Percentiles rank a stretch among this genome's conserved stretches.
These are phyloP conservation scores for Aspergillus sclerotioniger DNA, from an alignment of 495 filamentous ascomycete species.

Conservation along the genomic window DNA sequence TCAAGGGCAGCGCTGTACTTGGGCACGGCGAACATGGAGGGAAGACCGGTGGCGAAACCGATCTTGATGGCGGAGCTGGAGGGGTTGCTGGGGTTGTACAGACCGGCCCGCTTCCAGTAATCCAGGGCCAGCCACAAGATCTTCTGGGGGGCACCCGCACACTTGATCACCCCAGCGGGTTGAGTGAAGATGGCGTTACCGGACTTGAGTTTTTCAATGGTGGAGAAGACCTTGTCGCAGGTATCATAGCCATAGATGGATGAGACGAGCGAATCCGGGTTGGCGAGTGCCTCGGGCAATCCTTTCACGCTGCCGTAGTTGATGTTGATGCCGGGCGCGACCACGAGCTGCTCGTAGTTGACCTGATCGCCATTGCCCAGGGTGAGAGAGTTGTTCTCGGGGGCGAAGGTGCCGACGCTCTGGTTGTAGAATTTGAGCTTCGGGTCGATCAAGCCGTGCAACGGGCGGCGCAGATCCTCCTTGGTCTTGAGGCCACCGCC, in stretches of 20 bases:
- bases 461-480: slow-evolving; percentile 50
- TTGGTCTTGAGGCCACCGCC: slow-evolving; percentile 62
- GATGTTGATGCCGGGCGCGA: slow-evolving; percentile 60
- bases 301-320: slow-evolving; percentile 57
- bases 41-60: slow-evolving; percentile 60
- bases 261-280: slow-evolving; percentile 56
- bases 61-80: slow-evolving; percentile 54
- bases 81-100: slow-evolving; percentile 48
- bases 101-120: slow-evolving; percentile 59
- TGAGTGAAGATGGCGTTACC: slow-evolving; percentile 69
- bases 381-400: slow-evolving; percentile 57
- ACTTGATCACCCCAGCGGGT: slow-evolving; percentile 64
- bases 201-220: slow-evolving; percentile 51
- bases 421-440: slow-evolving; percentile 63
- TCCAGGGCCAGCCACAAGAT: slow-evolving; percentile 69
- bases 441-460: slow-evolving; percentile 53
- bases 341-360: slow-evolving; percentile 63
- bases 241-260: slow-evolving; percentile 64
- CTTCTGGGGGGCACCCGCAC: slow-evolving; percentile 69
- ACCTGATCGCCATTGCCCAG: slow-evolving; percentile 57
- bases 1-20: slow-evolving; percentile 65
- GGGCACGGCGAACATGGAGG: slow-evolving; percentile 66
- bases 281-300: slow-evolving; percentile 56
- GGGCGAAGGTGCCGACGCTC: slow-evolving; percentile 50
- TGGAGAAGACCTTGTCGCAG: slow-evolving; percentile 56